Percentiles rank a stretch among this genome's conserved stretches.
Evolutionary conservation across 179 eudicot species (phyloP).

Genomic region (Corrigiola litoralis): DNA sequence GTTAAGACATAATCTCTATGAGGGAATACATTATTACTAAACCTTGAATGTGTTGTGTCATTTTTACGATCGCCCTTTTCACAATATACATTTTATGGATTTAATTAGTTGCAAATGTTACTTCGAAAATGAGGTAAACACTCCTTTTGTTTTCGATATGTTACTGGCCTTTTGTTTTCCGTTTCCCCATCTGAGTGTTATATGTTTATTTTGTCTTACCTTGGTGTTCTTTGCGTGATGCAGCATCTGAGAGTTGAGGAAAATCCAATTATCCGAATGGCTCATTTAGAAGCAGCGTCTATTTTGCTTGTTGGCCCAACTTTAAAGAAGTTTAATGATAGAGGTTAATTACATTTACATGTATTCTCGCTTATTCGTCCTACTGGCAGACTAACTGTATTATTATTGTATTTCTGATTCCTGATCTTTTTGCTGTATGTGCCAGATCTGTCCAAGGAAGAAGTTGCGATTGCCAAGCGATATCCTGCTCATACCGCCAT

Average conservation of each 20-base stretch:
- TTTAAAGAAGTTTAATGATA: constrained; percentile 86
- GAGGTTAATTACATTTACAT: constrained; percentile 40
- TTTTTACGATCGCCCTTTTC: too few relatives aligned
- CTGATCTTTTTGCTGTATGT: constrained; percentile 4
- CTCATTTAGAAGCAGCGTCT: constrained; percentile 91
- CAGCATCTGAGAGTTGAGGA: constrained; percentile 96
- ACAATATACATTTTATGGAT: too few relatives aligned
- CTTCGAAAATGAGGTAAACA: too few relatives aligned
- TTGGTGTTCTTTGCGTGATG: constrained; percentile 18
- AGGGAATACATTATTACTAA: not conserved
- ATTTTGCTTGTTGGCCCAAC: constrained; percentile 93
- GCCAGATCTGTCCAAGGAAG: constrained; percentile 77
- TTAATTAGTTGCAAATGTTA: too few relatives aligned
- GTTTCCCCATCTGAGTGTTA: not conserved
- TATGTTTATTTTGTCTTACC: not conserved
- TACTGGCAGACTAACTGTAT: too few relatives aligned
- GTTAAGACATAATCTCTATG: not conserved
- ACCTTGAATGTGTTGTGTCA: too few relatives aligned
- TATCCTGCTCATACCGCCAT: constrained; percentile 80
- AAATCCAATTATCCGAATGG: constrained; percentile 91
- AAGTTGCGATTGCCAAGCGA: constrained; percentile 60
- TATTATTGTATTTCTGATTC: constrained; percentile 1
- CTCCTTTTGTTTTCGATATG: too few relatives aligned
- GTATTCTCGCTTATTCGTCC: not conserved
- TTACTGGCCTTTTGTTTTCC: not conserved